Percentiles rank a stretch among this genome's conserved stretches.
Evolutionary conservation across 306 rosid genomes (phyloP).

Genomic region (Fragaria vesca): DNA sequence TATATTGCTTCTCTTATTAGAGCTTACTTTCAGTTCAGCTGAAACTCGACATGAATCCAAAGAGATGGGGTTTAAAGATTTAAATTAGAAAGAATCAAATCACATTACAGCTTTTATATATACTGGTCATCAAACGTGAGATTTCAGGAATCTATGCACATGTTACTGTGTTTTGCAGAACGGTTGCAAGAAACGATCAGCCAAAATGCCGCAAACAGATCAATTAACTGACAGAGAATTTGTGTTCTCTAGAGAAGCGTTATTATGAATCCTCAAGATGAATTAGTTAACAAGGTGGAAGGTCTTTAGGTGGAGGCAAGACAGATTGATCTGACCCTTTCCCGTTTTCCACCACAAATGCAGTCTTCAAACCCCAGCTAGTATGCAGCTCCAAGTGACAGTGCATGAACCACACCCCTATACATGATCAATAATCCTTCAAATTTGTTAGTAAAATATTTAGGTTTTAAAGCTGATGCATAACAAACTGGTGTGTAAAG

Average conservation of each 20-base stretch:
- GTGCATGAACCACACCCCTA: slow-evolving; percentile 45
- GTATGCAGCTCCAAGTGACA: slow-evolving; percentile 48
- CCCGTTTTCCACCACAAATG: slow-evolving; percentile 38
- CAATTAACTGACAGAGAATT: neutral
- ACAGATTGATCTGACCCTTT: slow-evolving; percentile 22
- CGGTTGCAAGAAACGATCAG: neutral
- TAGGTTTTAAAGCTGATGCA: too few species aligned
- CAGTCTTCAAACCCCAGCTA: slow-evolving; percentile 41
- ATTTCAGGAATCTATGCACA: neutral
- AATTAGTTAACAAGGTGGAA: slow-evolving; percentile 35
- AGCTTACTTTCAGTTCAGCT: neutral
- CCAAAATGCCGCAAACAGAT: slow-evolving; percentile 8
- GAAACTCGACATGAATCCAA: neutral
- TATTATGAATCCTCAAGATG: neutral
- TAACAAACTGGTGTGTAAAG: too few species aligned
- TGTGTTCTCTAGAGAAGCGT: neutral
- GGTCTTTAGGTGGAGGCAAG: slow-evolving; percentile 38
- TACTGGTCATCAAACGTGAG: neutral
- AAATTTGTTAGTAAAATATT: too few species aligned
- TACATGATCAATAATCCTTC: neutral
- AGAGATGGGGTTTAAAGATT: neutral
- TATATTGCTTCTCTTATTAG: neutral
- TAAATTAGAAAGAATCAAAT: neutral
- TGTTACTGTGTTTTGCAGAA: neutral
- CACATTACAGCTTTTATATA: neutral